Evolutionary conservation across 2,329 filamentous ascomycete species (phyloP).

Genomic region (Corniculantispora saksenae): DNA sequence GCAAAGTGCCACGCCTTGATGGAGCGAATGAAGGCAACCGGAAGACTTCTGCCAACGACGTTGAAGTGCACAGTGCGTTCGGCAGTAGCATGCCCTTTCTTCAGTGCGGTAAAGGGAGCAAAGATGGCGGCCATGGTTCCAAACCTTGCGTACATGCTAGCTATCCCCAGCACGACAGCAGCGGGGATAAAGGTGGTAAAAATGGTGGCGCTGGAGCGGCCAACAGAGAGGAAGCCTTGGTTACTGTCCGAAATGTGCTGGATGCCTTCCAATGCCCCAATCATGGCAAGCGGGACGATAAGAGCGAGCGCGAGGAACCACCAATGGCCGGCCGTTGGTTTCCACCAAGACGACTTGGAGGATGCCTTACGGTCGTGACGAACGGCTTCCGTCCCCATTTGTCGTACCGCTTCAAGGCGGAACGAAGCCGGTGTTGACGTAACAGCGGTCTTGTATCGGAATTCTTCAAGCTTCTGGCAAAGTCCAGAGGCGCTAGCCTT

Average conservation of each 20-base stretch:
- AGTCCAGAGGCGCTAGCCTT: neutral
- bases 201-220: constrained; percentile 23
- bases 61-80: constrained; percentile 24
- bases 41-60: constrained; percentile 26
- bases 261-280: constrained; percentile 26
- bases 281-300: constrained; percentile 25
- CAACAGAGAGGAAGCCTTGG: constrained; percentile 27
- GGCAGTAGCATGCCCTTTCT: constrained; percentile 23
- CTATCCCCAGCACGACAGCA: constrained; percentile 12
- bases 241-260: constrained; percentile 29
- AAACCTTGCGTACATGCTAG: constrained; percentile 27
- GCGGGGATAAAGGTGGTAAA: constrained; percentile 33
- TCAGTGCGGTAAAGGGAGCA: constrained; percentile 26
- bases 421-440: neutral
- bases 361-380: neutral
- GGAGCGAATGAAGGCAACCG: constrained; percentile 24
- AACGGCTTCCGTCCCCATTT: constrained; percentile 2
- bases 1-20: constrained; percentile 26
- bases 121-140: constrained; percentile 27
- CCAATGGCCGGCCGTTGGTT: constrained; percentile 23
- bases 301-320: constrained; percentile 30
- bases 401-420: neutral
- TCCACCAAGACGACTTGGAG: constrained; percentile 25
- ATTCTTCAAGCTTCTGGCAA: neutral
- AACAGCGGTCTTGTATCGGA: constrained; percentile 1